These are phyloP conservation scores for Penicillium macrosclerotiorum DNA, from an alignment of 495 filamentous ascomycete species.

Conservation along the genomic window DNA sequence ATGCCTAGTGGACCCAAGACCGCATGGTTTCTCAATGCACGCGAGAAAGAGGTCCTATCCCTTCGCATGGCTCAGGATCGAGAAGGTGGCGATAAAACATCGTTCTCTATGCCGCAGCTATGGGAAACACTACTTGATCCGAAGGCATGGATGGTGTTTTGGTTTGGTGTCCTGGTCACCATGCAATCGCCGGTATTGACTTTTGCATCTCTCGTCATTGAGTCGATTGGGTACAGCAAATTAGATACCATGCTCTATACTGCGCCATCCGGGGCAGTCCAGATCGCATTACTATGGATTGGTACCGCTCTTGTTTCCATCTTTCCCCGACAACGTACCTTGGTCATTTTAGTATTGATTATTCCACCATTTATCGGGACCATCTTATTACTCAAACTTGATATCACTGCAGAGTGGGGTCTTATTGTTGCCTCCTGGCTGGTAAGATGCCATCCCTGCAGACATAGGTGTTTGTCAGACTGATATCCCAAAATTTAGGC, in stretches of 20 bases:
- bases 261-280: constrained; percentile 31
- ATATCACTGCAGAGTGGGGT: constrained; percentile 27
- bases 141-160: constrained; percentile 59
- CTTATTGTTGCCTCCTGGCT: constrained; percentile 35
- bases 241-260: constrained; percentile 34
- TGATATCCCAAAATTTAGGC: constrained; percentile 9
- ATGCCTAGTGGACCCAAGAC: constrained; percentile 50
- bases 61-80: constrained; percentile 54
- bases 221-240: constrained; percentile 27
- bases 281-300: constrained; percentile 33
- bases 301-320: constrained; percentile 21
- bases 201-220: constrained; percentile 36
- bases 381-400: constrained; percentile 30
- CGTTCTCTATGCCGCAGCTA: constrained; percentile 57
- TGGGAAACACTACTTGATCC: constrained; percentile 54
- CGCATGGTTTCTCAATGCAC: constrained; percentile 29
- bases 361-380: constrained; percentile 29
- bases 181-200: constrained; percentile 26
- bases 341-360: constrained; percentile 19
- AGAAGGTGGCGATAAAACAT: constrained; percentile 58
- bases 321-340: constrained; percentile 21
- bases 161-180: constrained; percentile 46
- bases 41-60: constrained; percentile 53
- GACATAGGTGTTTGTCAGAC: background rate
- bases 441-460: constrained; percentile 18